These are phyloP conservation scores for Teunomyces aglyptinius DNA, from an alignment of 805 yeast species.

Conservation along the genomic window DNA sequence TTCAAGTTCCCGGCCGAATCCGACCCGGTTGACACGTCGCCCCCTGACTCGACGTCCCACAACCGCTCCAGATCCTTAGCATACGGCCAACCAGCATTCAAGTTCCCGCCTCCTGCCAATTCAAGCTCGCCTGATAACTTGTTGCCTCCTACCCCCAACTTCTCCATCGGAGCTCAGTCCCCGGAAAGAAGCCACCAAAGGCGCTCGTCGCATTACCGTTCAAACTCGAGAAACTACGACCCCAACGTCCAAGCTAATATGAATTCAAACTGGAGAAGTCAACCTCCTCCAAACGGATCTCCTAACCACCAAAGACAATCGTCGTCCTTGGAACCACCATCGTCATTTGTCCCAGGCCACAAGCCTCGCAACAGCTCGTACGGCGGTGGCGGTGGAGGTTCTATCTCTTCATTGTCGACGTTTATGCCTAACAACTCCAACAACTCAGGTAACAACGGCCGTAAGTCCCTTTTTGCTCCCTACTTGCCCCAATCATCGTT, in stretches of 20 bases:
- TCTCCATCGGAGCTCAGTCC: constrained; percentile 33
- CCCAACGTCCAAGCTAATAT: constrained; percentile 33
- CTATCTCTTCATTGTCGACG: constrained; percentile 48
- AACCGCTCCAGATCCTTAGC: constrained; percentile 41
- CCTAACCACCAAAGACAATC: constrained; percentile 21
- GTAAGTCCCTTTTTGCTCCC: constrained; percentile 91
- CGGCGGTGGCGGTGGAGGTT: constrained; percentile 56
- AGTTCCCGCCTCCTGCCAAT: constrained; percentile 51
- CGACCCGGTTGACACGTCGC: constrained; percentile 10
- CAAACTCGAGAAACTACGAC: constrained; percentile 40
- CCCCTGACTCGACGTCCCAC: constrained; percentile 19
- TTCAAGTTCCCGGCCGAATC: constrained; percentile 58
- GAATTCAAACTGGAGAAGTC: constrained; percentile 66
- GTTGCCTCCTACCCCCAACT: constrained; percentile 56
- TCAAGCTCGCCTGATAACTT: constrained; percentile 22
- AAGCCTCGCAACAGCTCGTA: constrained; percentile 67
- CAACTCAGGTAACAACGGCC: constrained; percentile 29
- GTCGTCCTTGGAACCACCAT: constrained; percentile 38
- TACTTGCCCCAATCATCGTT: constrained; percentile 90
- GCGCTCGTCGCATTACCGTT: constrained; percentile 39
- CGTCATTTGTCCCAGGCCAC: constrained; percentile 71
- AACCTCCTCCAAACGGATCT: constrained; percentile 39
- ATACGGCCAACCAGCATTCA: constrained; percentile 47
- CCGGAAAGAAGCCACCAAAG: constrained; percentile 41
- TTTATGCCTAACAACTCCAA: constrained; percentile 29